Percentiles rank a stretch among this genome's conserved stretches.
These are phyloP conservation scores for Erigeron canadensis DNA, from an alignment of 129 eudicot species.

Conservation along the genomic window DNA sequence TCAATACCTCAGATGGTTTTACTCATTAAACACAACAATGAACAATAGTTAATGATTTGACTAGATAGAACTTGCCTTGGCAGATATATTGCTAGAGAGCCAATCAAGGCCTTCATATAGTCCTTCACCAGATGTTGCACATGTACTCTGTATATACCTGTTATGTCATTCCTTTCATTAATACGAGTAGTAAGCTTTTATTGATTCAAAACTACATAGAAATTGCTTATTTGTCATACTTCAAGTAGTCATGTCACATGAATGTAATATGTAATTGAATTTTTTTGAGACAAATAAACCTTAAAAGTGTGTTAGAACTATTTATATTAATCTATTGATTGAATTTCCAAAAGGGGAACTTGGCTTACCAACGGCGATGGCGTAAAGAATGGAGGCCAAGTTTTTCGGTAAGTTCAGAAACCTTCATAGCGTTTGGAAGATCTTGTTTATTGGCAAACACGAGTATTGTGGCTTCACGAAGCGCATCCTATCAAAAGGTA, in stretches of 20 bases:
- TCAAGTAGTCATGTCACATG: too few species aligned
- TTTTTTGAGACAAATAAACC: too few species aligned
- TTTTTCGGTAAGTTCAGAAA: slow-evolving; percentile 61
- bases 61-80: slow-evolving; percentile 42
- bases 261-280: too few species aligned
- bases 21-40: background rate
- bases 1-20: background rate
- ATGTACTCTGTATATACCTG: slow-evolving; percentile 74
- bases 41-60: background rate
- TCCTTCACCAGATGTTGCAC: slow-evolving; percentile 73
- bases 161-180: background rate
- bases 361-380: slow-evolving; percentile 53
- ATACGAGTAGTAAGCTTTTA: background rate
- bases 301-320: background rate
- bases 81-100: slow-evolving; percentile 56
- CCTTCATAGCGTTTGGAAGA: slow-evolving; percentile 72
- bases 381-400: slow-evolving; percentile 66
- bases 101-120: slow-evolving; percentile 79
- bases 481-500: slow-evolving; percentile 44
- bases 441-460: slow-evolving; percentile 74
- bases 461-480: slow-evolving; percentile 52
- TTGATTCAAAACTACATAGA: background rate
- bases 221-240: background rate
- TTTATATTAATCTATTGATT: background rate
- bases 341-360: background rate